phyloP scores from a whole-genome alignment of 352 stramenopile species.

The Globisporangium nunn region DNA sequence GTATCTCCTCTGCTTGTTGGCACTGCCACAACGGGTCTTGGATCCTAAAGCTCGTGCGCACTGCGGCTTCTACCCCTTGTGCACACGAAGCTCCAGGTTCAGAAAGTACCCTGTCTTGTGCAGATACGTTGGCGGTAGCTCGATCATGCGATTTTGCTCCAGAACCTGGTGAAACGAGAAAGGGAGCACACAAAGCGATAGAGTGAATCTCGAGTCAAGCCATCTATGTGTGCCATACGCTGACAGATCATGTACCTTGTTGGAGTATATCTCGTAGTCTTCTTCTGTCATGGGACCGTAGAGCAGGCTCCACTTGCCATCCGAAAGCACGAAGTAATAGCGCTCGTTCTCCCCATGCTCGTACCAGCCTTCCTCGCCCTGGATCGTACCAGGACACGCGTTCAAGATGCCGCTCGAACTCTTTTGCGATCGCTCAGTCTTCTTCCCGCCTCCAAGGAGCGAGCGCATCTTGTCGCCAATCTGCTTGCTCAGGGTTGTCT shows the following conservation, averaged over 20 bases:
- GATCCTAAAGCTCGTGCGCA: neutral
- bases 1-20: no score
- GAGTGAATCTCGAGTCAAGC: neutral
- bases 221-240: neutral
- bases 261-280: constrained; percentile 72
- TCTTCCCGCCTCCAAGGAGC: constrained; percentile 66
- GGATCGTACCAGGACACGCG: constrained; percentile 63
- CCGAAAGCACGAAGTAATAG: constrained; percentile 81
- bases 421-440: constrained; percentile 51
- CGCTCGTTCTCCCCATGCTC: constrained; percentile 82
- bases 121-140: constrained; percentile 71
- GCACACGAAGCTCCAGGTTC: constrained; percentile 56
- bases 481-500: constrained; percentile 52
- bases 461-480: constrained; percentile 82
- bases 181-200: neutral
- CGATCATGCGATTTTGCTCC: constrained; percentile 54
- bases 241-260: constrained; percentile 33
- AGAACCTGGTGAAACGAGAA: constrained; percentile 37
- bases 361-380: constrained; percentile 85
- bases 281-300: constrained; percentile 83
- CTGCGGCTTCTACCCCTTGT: constrained; percentile 37
- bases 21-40: no score
- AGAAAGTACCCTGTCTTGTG: constrained; percentile 79
- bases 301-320: constrained; percentile 81
- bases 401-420: constrained; percentile 76